A percentile compares a stretch with the other conserved stretches of the same genome.
Evolutionary conservation across 352 stramenopile genomes (phyloP).

Genomic region (Plasmopara viticola): DNA sequence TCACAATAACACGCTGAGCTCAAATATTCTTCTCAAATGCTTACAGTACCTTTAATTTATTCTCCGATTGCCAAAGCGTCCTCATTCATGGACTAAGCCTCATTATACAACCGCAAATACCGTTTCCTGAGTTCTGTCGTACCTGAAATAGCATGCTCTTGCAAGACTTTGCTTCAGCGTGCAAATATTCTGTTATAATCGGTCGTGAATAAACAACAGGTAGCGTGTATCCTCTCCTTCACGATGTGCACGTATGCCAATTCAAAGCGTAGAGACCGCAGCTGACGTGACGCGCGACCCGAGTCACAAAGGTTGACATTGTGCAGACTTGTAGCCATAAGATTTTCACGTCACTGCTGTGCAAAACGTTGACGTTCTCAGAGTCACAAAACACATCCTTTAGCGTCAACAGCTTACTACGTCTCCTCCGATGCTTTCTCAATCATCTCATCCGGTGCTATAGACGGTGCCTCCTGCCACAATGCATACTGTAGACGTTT

Average conservation of each 20-base stretch:
- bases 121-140: conserved; percentile 67
- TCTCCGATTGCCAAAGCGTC: conserved; percentile 48
- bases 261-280: conserved; percentile 81
- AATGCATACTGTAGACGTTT: conserved; percentile 63
- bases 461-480: conserved; percentile 61
- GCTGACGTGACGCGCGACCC: conserved; percentile 74
- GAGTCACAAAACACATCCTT: conserved; percentile 93
- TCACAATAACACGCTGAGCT: conserved; percentile 55
- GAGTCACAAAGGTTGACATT: conserved; percentile 99
- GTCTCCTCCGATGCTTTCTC: conserved; percentile 72
- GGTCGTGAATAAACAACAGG: conserved; percentile 95
- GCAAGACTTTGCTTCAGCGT: conserved; percentile 37
- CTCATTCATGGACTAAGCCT: conserved; percentile 43
- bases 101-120: conserved; percentile 81
- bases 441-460: conserved; percentile 50
- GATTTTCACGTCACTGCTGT: conserved; percentile 97
- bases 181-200: conserved; percentile 79
- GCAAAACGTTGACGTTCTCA: conserved; percentile 96
- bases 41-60: conserved; percentile 66
- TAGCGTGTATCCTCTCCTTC: conserved; percentile 96
- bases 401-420: conserved; percentile 83
- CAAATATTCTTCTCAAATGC: conserved; percentile 41
- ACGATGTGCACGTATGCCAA: conserved; percentile 84
- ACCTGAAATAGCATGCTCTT: conserved; percentile 62
- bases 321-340: conserved; percentile 98